phyloP scores from a whole-genome alignment of 352 stramenopile species.

The Lagenidium giganteum region DNA sequence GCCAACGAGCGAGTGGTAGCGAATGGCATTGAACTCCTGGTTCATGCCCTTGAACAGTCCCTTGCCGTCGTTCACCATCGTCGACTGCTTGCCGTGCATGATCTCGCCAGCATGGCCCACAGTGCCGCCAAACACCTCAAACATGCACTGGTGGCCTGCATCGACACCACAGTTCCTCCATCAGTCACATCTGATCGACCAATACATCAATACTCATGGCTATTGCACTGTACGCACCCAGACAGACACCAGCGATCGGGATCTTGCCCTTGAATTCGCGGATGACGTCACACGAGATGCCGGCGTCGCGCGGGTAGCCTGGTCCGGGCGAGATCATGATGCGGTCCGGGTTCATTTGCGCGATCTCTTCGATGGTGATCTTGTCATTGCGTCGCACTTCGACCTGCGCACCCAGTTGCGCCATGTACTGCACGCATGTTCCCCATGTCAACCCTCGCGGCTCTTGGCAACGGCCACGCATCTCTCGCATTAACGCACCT shows the following conservation, averaged over 20 bases:
- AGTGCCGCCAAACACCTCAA: conserved; percentile 83
- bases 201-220: no score
- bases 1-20: conserved; percentile 86
- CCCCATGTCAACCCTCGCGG: background rate
- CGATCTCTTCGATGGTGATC: conserved; percentile 79
- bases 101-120: conserved; percentile 85
- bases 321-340: conserved; percentile 87
- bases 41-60: conserved; percentile 81
- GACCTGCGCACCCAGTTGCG: conserved; percentile 73
- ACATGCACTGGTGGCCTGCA: conserved; percentile 79
- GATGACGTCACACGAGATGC: conserved; percentile 82
- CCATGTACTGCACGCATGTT: conserved; percentile 62
- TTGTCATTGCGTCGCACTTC: conserved; percentile 82
- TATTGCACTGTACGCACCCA: no score
- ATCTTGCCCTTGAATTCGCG: conserved; percentile 75
- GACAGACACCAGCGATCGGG: conserved; percentile 79
- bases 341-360: conserved; percentile 64
- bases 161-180: background rate
- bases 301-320: conserved; percentile 75
- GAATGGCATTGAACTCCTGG: conserved; percentile 75
- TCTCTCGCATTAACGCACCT: conserved; percentile 40
- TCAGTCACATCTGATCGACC: no score
- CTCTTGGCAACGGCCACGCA: background rate
- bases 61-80: conserved; percentile 81
- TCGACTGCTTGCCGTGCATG: conserved; percentile 83